Conservation (phyloP, 768 basidiomycete genomes). For the Tricholoma saponaceum region DNA sequence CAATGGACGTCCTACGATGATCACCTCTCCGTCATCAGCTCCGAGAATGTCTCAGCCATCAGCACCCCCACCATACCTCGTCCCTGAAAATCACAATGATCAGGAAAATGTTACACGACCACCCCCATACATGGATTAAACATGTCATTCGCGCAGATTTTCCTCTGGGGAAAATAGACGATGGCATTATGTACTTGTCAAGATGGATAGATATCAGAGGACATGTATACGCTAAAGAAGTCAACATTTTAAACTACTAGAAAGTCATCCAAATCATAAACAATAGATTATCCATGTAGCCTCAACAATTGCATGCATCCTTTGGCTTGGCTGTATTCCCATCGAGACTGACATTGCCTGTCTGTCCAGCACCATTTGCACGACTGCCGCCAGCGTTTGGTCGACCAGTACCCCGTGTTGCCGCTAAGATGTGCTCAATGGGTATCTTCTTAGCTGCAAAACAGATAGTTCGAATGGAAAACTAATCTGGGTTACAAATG, state of each 20-base stretch:
- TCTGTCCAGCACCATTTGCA: conserved; percentile 45
- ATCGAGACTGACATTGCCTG: conserved; percentile 65
- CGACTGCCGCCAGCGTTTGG: conserved; percentile 54
- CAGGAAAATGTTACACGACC: conserved; percentile 53
- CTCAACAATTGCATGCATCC: conserved; percentile 81
- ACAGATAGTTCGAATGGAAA: conserved; percentile 1
- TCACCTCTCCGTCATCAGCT: conserved; percentile 27
- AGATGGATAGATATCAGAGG: not conserved
- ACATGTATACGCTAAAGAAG: not conserved
- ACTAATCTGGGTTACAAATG: not conserved
- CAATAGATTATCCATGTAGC: conserved; percentile 10
- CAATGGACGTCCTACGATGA: conserved; percentile 25
- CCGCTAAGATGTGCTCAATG: conserved; percentile 92
- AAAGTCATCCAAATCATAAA: conserved; percentile 27
- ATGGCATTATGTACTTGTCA: conserved; percentile 4
- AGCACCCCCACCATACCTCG: conserved; percentile 79
- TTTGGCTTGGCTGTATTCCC: conserved; percentile 63
- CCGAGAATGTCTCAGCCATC: conserved; percentile 42
- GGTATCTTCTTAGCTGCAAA: conserved; percentile 54
- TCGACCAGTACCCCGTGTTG: conserved; percentile 69
- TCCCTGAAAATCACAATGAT: conserved; percentile 44
- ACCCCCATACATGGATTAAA: conserved; percentile 60
- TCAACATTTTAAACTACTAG: not conserved
- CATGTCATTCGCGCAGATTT: not conserved
- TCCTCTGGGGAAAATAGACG: not conserved